Evolutionary conservation across 495 filamentous ascomycete species (phyloP).

Genomic region (Amphirosellinia nigrospora): DNA sequence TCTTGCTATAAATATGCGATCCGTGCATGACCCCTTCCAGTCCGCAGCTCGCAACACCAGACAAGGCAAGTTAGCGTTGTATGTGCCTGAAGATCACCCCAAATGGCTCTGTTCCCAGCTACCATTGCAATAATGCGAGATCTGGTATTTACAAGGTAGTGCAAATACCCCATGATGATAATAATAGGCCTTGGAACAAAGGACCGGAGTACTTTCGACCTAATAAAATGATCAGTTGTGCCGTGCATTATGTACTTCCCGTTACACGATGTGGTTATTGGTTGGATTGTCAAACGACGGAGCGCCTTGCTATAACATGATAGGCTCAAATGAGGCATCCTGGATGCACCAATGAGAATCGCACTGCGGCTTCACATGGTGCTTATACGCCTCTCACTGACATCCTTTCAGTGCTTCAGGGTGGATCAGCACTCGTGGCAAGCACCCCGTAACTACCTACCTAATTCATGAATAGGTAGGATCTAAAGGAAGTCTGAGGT

Average conservation of each 20-base stretch:
- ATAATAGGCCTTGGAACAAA: conserved; percentile 8
- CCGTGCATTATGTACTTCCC: background rate
- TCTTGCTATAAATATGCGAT: conserved; percentile 22
- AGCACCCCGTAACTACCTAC: background rate
- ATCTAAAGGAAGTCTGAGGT: background rate
- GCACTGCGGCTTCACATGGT: conserved; percentile 7
- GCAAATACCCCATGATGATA: background rate
- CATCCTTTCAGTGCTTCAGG: background rate
- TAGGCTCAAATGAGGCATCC: background rate
- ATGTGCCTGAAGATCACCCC: conserved; percentile 23
- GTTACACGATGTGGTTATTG: background rate
- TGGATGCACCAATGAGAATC: background rate
- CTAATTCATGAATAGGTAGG: background rate
- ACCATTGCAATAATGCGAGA: background rate
- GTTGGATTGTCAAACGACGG: background rate
- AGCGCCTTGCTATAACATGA: conserved; percentile 1
- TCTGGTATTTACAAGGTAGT: background rate
- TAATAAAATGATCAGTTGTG: background rate
- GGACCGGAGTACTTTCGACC: background rate
- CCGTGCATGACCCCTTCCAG: conserved; percentile 10
- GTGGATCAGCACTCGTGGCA: background rate
- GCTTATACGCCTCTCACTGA: conserved; percentile 3
- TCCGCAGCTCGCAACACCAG: background rate
- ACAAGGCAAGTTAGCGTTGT: conserved; percentile 19
- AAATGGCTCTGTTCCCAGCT: background rate